A percentile compares a stretch with the other conserved stretches of the same genome.
These are phyloP conservation scores for Diaporthe citriasiana DNA, from an alignment of 2,329 filamentous ascomycete genomes.

Conservation along the genomic window DNA sequence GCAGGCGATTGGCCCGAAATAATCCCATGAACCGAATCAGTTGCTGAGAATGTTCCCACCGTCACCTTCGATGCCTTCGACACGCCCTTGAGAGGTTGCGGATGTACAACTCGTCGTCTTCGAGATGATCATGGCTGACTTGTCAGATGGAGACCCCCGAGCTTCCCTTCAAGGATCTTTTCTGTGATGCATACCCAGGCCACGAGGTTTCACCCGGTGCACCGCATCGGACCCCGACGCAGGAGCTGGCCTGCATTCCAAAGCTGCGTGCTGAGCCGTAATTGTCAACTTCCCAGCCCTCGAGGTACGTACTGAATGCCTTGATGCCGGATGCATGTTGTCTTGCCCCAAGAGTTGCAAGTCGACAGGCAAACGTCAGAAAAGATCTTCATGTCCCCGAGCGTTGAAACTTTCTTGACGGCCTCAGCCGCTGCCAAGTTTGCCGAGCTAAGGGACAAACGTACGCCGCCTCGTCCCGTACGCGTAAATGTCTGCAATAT, in stretches of 20 bases:
- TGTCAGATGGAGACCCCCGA: conserved; percentile 31
- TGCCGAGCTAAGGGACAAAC: conserved; percentile 26
- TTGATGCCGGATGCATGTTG: neutral
- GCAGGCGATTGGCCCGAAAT: conserved; percentile 23
- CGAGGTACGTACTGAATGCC: conserved; percentile 1
- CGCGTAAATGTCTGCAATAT: conserved; percentile 17
- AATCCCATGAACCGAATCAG: conserved; percentile 38
- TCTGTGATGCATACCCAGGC: conserved; percentile 5
- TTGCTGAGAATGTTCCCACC: conserved; percentile 33
- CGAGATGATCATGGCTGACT: neutral
- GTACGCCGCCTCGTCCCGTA: conserved; percentile 25
- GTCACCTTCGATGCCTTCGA: neutral
- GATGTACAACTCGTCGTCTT: conserved; percentile 3
- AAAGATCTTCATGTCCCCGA: conserved; percentile 27
- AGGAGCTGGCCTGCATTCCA: conserved; percentile 24
- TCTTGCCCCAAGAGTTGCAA: conserved; percentile 16
- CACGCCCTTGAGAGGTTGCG: neutral
- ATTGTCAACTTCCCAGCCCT: neutral
- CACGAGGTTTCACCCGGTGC: conserved; percentile 29
- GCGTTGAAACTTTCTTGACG: conserved; percentile 26
- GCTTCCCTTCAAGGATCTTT: neutral
- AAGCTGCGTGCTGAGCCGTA: neutral
- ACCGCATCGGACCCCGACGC: conserved; percentile 34
- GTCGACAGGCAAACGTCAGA: conserved; percentile 21
- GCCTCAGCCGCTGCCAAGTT: conserved; percentile 36